Evolutionary conservation across 2,329 filamentous ascomycete genomes (phyloP), one percentile per base, ranked within the genome.

Genomic region (Aureobasidium sp.): DNA sequence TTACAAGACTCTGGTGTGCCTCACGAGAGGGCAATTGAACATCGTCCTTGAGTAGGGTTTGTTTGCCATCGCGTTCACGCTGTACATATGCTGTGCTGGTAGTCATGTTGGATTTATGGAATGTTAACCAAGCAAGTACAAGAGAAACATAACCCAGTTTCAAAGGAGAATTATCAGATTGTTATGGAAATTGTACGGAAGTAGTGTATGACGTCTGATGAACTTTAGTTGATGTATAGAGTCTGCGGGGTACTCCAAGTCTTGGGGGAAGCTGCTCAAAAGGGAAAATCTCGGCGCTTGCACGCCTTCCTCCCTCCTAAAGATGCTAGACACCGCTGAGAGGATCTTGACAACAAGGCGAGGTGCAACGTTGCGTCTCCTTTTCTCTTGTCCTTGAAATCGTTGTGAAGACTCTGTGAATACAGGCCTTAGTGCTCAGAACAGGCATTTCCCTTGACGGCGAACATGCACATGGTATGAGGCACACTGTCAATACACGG

Each of bases 1-100:
- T 82, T 64, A 84, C 77, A 12, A 83, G 76, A 8, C 55, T 59
- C 24, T 59, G 55, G 17, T 59, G 41, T 59, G 55, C 26, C 48
- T 36, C 32, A 3, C 29, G 55, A 2, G 26, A 17, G 4, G 55
- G 55, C 41, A 59, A 12, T 39, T 59, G 29, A 17, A 37, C n/a
- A 15, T 39, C n/a, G 8, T 48, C 20, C n/a, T 59, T 26, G 5
- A 15, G 12, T 10, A 59, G 29, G 34, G 20, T 24, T 39, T 59
- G 55, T 13, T 59, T 48, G 29, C 34, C 43, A 37, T 48, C 32
- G 20, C 44, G 36, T 39, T 59, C 55, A 24, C 34, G 41, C 9
- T 59, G 55, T 5, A 48, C 43, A 13, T 34, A 59, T 27, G 29
- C 41, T 6, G 41, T 59, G 20, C 29, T 27, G 20, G 9, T 47